Conservation (phyloP, 345 rosid genomes). For the Eucalyptus sp. region DNA sequence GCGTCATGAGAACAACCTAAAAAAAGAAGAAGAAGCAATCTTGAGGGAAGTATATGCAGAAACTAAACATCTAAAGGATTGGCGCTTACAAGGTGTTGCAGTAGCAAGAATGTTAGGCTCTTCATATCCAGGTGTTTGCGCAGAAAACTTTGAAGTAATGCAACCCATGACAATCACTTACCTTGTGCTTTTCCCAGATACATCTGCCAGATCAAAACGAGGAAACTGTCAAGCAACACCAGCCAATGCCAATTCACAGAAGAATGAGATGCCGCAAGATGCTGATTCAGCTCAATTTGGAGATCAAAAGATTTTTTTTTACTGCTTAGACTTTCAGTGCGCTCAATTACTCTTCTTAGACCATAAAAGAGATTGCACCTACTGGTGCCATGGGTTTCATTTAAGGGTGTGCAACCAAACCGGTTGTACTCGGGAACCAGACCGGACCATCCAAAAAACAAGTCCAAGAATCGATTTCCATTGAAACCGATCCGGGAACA, state of each 20-base stretch:
- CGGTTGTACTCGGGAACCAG: accelerated
- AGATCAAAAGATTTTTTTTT: not conserved
- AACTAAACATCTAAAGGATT: not conserved
- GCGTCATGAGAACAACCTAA: not conserved
- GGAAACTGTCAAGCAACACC: not conserved
- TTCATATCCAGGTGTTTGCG: slow-evolving; percentile 36
- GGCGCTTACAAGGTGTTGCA: slow-evolving; percentile 58
- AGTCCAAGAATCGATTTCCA: too few relatives aligned
- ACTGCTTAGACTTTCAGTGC: not conserved
- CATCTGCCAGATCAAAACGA: not conserved
- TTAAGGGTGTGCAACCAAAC: too few relatives aligned
- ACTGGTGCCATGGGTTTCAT: not conserved
- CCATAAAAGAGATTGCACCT: not conserved
- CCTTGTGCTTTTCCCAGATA: not conserved
- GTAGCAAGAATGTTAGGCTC: slow-evolving; percentile 56
- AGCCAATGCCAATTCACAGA: not conserved
- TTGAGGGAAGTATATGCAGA: not conserved
- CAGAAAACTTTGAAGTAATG: slow-evolving; percentile 15
- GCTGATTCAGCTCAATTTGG: not conserved
- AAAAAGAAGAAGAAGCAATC: not conserved
- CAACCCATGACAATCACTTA: slow-evolving; percentile 28
- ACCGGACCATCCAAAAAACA: accelerated
- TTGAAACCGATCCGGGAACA: too few relatives aligned
- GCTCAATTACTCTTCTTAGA: not conserved
- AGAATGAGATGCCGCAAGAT: not conserved